Base-by-base conservation (phyloP, 148 eudicot species). In the Cornus controversa region DNA sequence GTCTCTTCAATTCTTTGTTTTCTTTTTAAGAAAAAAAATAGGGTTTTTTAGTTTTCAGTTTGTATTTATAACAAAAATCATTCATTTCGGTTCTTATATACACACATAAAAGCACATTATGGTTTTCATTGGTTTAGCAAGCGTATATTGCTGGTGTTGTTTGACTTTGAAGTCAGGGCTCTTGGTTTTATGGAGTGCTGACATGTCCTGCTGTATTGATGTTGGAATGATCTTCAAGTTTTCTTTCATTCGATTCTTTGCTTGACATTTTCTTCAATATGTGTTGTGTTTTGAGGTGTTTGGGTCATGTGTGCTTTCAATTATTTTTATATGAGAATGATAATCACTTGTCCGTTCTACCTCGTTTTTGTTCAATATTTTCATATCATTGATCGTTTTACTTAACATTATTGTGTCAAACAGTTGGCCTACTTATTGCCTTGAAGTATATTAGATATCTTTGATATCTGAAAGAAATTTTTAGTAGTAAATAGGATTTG, bases 51-150 rank as follows among this genome's bases (percentile, higher is more conserved):
- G 4, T 50, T 50, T 50, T 50, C 1, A 1, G 57, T 50, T 50
- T 50, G 13, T n/a, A n/a, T n/a, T n/a, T n/a, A n/a, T n/a, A n/a
- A n/a, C n/a, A n/a, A n/a, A n/a, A 50, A 50, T 50, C 18, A 16
- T 50, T 50, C 18, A 50, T 11, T 50, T 50, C 2, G 57, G 20
- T 50, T 13, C 20, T 50, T n/a, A 60, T 6, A 6, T 6, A 1
- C 64, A 15, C 22, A 54, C 20, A n/a, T n/a, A n/a, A n/a, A n/a
- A n/a, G n/a, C n/a, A 54, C 60, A 54, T 60, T 60, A 2, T 60
- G 64, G 54, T 29, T 36, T 74, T 74, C n/a, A 24, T 74, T 40
- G 54, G 57, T 74, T 37, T n/a, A 69, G 54, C 53, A 69, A 69
- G 40, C 13, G 25, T 42, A 37, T 36, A 22, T 37, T 20, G 13